These are phyloP conservation scores for Salix exigua DNA, from an alignment of 345 rosid species.

Conservation along the genomic window DNA sequence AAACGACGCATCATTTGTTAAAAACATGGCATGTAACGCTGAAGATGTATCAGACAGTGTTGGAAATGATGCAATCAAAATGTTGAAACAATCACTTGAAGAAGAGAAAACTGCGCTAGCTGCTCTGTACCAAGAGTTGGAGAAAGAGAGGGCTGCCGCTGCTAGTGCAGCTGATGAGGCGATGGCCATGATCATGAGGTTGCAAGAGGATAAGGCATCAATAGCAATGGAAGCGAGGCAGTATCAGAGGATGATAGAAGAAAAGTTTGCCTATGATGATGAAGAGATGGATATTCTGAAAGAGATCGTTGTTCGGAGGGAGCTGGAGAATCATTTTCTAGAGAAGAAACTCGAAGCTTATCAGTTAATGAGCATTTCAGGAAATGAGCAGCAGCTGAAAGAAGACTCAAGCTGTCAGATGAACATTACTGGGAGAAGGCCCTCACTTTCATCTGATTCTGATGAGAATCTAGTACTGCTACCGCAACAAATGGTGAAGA, in stretches of 20 bases:
- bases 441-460: slow-evolving; percentile 15
- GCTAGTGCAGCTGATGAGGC: slow-evolving; percentile 33
- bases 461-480: slow-evolving; percentile 15
- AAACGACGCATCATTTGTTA: slow-evolving; percentile 23
- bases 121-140: slow-evolving; percentile 25
- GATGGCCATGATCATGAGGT: slow-evolving; percentile 32
- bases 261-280: slow-evolving; percentile 27
- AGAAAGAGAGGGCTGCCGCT: slow-evolving; percentile 37
- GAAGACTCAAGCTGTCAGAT: slow-evolving; percentile 10
- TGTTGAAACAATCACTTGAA: slow-evolving; percentile 15
- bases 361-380: slow-evolving; percentile 9
- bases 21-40: slow-evolving; percentile 9
- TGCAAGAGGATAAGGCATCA: slow-evolving; percentile 32
- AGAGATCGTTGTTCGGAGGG: slow-evolving; percentile 28
- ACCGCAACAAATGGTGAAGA: slow-evolving; percentile 16
- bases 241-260: slow-evolving; percentile 28
- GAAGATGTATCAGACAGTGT: slow-evolving; percentile 5
- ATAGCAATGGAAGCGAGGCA: slow-evolving; percentile 32
- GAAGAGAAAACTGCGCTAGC: slow-evolving; percentile 18
- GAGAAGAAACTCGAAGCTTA: slow-evolving; percentile 24
- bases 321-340: slow-evolving; percentile 29
- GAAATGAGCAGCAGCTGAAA: slow-evolving; percentile 7
- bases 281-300: slow-evolving; percentile 33
- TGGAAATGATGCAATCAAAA: slow-evolving; percentile 5
- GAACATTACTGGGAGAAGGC: slow-evolving; percentile 8